A percentile compares a stretch with the other conserved stretches of the same genome.
phyloP scores from a whole-genome alignment of 768 basidiomycete species.

The Pleurotus ostreatus region DNA sequence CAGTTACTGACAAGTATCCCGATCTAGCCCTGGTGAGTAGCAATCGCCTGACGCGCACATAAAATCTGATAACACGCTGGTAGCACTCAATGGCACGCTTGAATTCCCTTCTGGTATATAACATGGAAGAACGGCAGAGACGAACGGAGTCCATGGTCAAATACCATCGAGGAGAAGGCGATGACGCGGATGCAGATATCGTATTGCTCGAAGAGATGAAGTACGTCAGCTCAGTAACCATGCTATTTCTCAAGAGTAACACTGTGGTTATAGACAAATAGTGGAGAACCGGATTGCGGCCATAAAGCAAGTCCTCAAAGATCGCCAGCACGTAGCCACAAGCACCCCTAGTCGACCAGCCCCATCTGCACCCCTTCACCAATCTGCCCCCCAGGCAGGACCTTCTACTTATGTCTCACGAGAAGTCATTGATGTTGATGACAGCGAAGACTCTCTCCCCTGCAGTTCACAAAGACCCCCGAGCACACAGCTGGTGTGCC shows the following conservation, averaged over 20 bases:
- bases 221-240: constrained; percentile 21
- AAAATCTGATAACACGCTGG: not conserved
- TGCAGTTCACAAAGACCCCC: not conserved
- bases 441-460: not conserved
- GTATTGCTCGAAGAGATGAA: constrained; percentile 34
- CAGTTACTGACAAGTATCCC: constrained; percentile 13
- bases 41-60: not conserved
- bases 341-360: not conserved
- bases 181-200: constrained; percentile 29
- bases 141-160: constrained; percentile 20
- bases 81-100: constrained; percentile 28
- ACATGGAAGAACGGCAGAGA: constrained; percentile 21
- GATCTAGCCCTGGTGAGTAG: constrained; percentile 24
- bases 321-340: constrained; percentile 12
- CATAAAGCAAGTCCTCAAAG: constrained; percentile 30
- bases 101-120: constrained; percentile 23
- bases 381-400: not conserved
- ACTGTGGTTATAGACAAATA: constrained; percentile 23
- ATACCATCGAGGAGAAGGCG: constrained; percentile 17
- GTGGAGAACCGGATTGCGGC: constrained; percentile 32
- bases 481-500: not conserved
- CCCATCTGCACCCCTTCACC: not conserved
- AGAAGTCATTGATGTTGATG: not conserved
- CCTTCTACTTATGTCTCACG: too few relatives aligned
- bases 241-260: constrained; percentile 1